Evolutionary conservation across 2,329 filamentous ascomycete genomes (phyloP), one percentile per base, ranked within the genome.

Genomic region (Hymenoscyphus salicellus): DNA sequence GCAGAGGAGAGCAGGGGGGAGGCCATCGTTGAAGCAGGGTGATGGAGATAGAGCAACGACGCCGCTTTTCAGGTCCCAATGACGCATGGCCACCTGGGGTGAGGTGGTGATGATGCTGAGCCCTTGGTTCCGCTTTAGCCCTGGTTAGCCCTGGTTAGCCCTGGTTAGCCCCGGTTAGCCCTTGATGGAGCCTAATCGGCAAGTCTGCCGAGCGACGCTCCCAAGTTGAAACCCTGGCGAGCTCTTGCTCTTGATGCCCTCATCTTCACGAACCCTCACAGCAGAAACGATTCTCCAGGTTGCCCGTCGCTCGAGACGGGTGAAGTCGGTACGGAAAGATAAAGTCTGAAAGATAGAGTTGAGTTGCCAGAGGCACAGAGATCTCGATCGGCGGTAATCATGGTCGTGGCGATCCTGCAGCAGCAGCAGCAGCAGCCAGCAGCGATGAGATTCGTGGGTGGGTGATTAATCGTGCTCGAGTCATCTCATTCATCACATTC

Each of bases 21-120:
- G 7, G 20, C 38, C 38, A 43, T 17, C 38, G n/a, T 28, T 5
- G n/a, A 23, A 28, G 30, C 30, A 23, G 14, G 32, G 60, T 61
- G 64, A 61, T 60, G 59, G 52, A 26, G 32, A 36, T 41, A 32
- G 43, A 63, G 41, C 30, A 57, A 60, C 32, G 28, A 20, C 46
- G 61, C 58, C n/a, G 61, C 32, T 59, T 30, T 63, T 59, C 65
- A 66, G 17, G n/a, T 62, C 38, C 63, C 59, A 65, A 69, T 69
- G 67, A 69, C 67, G 67, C 63, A 65, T 46, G 55, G 33, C 62
- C 33, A 26, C 14, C 46, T 28, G 46, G n/a, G 14, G 28, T 30
- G 28, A 30, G 3, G 28, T 30, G 28, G 6, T 23, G n/a, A 17
- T 26, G 36, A 16, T 26, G n/a, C 20, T 11, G 43, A 52, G 28